Conservation (phyloP, 768 basidiomycete genomes). For the Chalciporus pseudorubinellus region DNA sequence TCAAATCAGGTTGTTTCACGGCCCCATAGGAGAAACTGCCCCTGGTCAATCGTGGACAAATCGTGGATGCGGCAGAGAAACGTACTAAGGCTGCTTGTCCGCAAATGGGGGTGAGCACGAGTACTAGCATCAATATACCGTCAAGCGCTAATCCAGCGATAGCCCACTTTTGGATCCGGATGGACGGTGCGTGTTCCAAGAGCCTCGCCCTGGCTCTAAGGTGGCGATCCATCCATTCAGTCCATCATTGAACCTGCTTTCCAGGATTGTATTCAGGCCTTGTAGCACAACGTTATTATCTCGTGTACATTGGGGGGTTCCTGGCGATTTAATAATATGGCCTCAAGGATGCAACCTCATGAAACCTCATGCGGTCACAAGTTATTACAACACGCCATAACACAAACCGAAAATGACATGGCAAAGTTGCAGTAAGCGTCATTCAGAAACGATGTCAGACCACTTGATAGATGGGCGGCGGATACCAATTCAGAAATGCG, state of each 20-base stretch:
- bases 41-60: slow-evolving; percentile 13
- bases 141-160: slow-evolving; percentile 9
- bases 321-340: background rate
- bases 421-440: slow-evolving; percentile 22
- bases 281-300: slow-evolving; percentile 14
- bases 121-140: no score
- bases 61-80: slow-evolving; percentile 20
- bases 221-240: slow-evolving; percentile 8
- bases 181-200: slow-evolving; percentile 1
- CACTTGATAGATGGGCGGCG: slow-evolving; percentile 15
- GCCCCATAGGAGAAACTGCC: slow-evolving; percentile 4
- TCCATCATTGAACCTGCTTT: slow-evolving; percentile 10
- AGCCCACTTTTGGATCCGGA: slow-evolving; percentile 17
- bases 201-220: background rate
- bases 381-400: slow-evolving; percentile 20
- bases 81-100: slow-evolving; percentile 19
- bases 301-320: slow-evolving; percentile 10
- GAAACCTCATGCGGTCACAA: background rate
- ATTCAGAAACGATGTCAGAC: background rate
- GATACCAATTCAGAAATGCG: slow-evolving; percentile 16
- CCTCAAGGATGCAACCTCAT: slow-evolving; percentile 7
- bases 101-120: slow-evolving; percentile 23
- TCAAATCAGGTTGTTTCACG: slow-evolving; percentile 14
- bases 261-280: slow-evolving; percentile 2
- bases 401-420: slow-evolving; percentile 9